Percentiles rank a stretch among this genome's conserved stretches.
Evolutionary conservation across 2,329 filamentous ascomycete genomes (phyloP).

Genomic region (Phialophora verrucosa): DNA sequence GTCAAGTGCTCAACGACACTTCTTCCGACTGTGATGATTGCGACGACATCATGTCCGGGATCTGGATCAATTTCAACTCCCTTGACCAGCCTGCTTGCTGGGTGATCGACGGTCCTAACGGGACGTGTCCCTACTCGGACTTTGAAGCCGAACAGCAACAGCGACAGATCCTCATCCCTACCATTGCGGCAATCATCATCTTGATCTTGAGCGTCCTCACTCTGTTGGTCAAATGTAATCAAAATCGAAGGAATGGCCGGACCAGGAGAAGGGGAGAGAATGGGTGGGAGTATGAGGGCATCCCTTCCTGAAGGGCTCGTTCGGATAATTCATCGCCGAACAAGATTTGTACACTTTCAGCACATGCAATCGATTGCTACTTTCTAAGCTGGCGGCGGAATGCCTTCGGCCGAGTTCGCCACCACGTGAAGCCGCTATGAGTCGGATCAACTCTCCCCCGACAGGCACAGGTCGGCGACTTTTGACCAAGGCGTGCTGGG

Average conservation of each 20-base stretch:
- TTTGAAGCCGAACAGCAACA: slow-evolving; percentile 51
- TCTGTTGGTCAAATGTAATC: slow-evolving; percentile 68
- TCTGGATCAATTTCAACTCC: slow-evolving; percentile 68
- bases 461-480: slow-evolving; percentile 24
- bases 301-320: slow-evolving; percentile 54
- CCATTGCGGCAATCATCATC: slow-evolving; percentile 67
- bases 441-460: slow-evolving; percentile 22
- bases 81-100: slow-evolving; percentile 64
- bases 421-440: no score
- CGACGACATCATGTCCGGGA: slow-evolving; percentile 40
- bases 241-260: slow-evolving; percentile 62
- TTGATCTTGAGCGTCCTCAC: slow-evolving; percentile 66
- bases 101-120: slow-evolving; percentile 62
- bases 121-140: slow-evolving; percentile 63
- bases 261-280: slow-evolving; percentile 57
- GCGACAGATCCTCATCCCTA: slow-evolving; percentile 63
- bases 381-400: background rate
- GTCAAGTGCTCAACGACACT: slow-evolving; percentile 46
- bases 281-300: slow-evolving; percentile 72
- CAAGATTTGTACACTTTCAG: background rate
- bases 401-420: background rate
- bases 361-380: background rate
- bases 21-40: slow-evolving; percentile 37
- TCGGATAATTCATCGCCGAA: background rate
- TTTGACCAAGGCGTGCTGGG: slow-evolving; percentile 4